Conservation (phyloP, 805 yeast genomes). For the Monosporozyma aerobia region DNA sequence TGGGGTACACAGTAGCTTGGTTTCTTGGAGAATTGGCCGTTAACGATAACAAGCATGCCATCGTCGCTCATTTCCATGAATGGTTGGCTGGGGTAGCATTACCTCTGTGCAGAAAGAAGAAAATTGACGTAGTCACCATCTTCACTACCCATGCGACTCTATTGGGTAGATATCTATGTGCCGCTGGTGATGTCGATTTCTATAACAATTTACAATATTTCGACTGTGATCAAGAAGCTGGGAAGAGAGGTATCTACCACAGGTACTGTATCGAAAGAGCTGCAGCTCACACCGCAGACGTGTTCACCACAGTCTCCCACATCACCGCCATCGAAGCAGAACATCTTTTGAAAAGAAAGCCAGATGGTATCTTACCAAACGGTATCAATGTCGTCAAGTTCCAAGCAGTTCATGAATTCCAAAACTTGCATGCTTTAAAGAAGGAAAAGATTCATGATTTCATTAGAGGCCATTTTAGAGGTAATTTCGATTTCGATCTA, state of each 20-base stretch:
- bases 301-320: constrained; percentile 93
- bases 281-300: constrained; percentile 95
- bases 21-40: constrained; percentile 88
- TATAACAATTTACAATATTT: constrained; percentile 82
- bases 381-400: constrained; percentile 93
- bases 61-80: constrained; percentile 91
- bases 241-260: constrained; percentile 94
- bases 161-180: constrained; percentile 90
- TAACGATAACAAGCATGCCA: constrained; percentile 78
- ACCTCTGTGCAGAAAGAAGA: constrained; percentile 83
- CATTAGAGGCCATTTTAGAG: constrained; percentile 94
- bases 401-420: constrained; percentile 96
- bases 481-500: constrained; percentile 88
- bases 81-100: constrained; percentile 97
- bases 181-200: constrained; percentile 93
- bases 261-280: constrained; percentile 95
- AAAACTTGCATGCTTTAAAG: constrained; percentile 84
- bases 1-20: constrained; percentile 95
- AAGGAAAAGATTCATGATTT: constrained; percentile 91
- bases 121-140: constrained; percentile 87
- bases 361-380: constrained; percentile 96
- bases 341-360: constrained; percentile 86
- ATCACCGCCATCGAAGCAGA: constrained; percentile 96
- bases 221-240: constrained; percentile 97
- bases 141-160: constrained; percentile 97